phyloP scores from a whole-genome alignment of 2,329 filamentous ascomycete species.

The Microcyclosporella mali region DNA sequence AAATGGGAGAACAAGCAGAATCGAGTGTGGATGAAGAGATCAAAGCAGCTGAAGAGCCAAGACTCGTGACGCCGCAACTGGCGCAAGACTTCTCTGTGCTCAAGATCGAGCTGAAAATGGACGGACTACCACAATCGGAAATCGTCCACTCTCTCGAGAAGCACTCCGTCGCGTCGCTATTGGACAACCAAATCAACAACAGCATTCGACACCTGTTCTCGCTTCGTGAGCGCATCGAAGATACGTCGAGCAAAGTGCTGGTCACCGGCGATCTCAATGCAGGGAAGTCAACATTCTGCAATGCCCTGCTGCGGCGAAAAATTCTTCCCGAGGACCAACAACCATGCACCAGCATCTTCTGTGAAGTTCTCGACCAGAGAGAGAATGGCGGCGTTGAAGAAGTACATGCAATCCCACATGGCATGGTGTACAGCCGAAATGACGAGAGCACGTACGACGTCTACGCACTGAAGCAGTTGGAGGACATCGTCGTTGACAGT shows the following conservation, averaged over 20 bases:
- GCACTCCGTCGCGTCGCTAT: slow-evolving; percentile 75
- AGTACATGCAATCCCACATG: slow-evolving; percentile 87
- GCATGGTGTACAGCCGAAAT: slow-evolving; percentile 72
- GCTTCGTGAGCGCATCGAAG: slow-evolving; percentile 87
- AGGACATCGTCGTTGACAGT: slow-evolving; percentile 85
- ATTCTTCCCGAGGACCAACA: slow-evolving; percentile 94
- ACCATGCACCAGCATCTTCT: slow-evolving; percentile 97
- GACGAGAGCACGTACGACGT: slow-evolving; percentile 94
- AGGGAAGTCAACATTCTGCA: slow-evolving; percentile 98
- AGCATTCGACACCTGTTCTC: slow-evolving; percentile 86
- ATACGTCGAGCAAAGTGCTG: slow-evolving; percentile 93
- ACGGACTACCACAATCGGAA: slow-evolving; percentile 76
- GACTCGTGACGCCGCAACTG: slow-evolving; percentile 84
- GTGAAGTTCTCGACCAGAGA: slow-evolving; percentile 85
- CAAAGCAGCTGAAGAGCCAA: slow-evolving; percentile 63
- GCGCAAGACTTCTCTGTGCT: slow-evolving; percentile 93
- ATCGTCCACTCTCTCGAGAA: slow-evolving; percentile 94
- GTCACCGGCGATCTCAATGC: slow-evolving; percentile 95
- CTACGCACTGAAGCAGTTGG: slow-evolving; percentile 68
- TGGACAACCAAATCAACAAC: slow-evolving; percentile 90
- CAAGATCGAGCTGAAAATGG: slow-evolving; percentile 90
- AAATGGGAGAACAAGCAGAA: slow-evolving; percentile 58
- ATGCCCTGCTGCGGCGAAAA: slow-evolving; percentile 87
- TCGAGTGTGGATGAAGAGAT: slow-evolving; percentile 58
- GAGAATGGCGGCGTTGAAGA: slow-evolving; percentile 91